Conservation (phyloP, 139 green algal genomes). For the Mesotaenium endlicherianum region DNA sequence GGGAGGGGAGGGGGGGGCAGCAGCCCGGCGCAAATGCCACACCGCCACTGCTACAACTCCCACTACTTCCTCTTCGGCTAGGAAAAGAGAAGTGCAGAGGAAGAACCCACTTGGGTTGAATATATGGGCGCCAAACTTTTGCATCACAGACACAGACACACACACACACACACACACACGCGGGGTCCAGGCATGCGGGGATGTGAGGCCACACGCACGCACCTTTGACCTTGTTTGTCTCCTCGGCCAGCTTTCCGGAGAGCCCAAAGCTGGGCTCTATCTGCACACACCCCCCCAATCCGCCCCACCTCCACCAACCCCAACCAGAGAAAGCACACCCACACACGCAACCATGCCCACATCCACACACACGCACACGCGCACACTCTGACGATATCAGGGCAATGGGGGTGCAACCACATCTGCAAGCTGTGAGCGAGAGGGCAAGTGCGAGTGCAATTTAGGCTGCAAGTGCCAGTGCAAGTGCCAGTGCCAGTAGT, state of each 20-base stretch:
- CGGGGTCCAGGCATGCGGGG: background rate
- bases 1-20: too few relatives aligned
- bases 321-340: background rate
- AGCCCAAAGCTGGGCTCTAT: conserved; percentile 32
- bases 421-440: background rate
- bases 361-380: background rate
- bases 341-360: too few relatives aligned
- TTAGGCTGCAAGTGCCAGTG: too few relatives aligned
- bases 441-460: background rate
- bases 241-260: conserved; percentile 49
- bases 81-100: too few relatives aligned
- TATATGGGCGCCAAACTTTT: too few relatives aligned
- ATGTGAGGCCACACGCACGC: background rate
- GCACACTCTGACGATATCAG: background rate
- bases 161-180: background rate
- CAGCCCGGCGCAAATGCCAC: too few relatives aligned
- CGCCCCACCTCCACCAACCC: background rate
- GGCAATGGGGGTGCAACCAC: background rate
- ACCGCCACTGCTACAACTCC: too few relatives aligned
- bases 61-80: too few relatives aligned
- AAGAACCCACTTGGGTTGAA: too few relatives aligned
- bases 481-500: too few relatives aligned
- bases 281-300: conserved; percentile 10
- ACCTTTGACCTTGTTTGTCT: conserved; percentile 53
- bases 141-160: too few relatives aligned